phyloP scores from a whole-genome alignment of 768 basidiomycete genomes.

The Hemileccinum impolitum region DNA sequence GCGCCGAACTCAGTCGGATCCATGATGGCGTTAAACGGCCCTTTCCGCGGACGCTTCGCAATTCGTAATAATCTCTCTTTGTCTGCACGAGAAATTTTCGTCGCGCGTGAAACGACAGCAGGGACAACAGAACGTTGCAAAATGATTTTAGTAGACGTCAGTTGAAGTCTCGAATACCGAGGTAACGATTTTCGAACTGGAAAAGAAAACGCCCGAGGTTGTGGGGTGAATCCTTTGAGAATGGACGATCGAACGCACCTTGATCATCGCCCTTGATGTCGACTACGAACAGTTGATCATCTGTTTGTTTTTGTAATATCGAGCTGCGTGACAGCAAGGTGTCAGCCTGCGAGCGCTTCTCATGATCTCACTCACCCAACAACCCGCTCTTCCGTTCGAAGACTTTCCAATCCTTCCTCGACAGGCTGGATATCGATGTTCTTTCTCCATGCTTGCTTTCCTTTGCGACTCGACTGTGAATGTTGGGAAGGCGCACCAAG shows the following conservation, averaged over 20 bases:
- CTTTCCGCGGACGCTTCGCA: constrained; percentile 66
- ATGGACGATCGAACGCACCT: constrained; percentile 36
- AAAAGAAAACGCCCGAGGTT: neutral
- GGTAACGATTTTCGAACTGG: constrained; percentile 60
- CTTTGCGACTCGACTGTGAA: constrained; percentile 76
- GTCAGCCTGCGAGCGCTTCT: neutral
- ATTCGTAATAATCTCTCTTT: constrained; percentile 75
- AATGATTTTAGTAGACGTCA: constrained; percentile 77
- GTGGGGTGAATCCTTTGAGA: neutral
- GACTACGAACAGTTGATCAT: constrained; percentile 75
- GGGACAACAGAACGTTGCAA: constrained; percentile 85
- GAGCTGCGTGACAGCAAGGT: constrained; percentile 38
- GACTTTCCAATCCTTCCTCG: constrained; percentile 69
- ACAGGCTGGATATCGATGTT: constrained; percentile 83
- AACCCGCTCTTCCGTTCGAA: constrained; percentile 78
- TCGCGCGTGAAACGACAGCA: constrained; percentile 63
- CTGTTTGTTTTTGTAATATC: constrained; percentile 59
- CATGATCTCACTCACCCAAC: constrained; percentile 54
- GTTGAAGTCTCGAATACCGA: constrained; percentile 47
- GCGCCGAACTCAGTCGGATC: constrained; percentile 65
- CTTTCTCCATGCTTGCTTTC: constrained; percentile 93
- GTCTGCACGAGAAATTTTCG: constrained; percentile 56
- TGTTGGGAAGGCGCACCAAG: constrained; percentile 29
- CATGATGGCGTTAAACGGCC: constrained; percentile 68
- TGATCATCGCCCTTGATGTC: constrained; percentile 78